These are phyloP conservation scores for Plasmodiophora brassicae DNA, from an alignment of 208 protist genomes.

Conservation along the genomic window DNA sequence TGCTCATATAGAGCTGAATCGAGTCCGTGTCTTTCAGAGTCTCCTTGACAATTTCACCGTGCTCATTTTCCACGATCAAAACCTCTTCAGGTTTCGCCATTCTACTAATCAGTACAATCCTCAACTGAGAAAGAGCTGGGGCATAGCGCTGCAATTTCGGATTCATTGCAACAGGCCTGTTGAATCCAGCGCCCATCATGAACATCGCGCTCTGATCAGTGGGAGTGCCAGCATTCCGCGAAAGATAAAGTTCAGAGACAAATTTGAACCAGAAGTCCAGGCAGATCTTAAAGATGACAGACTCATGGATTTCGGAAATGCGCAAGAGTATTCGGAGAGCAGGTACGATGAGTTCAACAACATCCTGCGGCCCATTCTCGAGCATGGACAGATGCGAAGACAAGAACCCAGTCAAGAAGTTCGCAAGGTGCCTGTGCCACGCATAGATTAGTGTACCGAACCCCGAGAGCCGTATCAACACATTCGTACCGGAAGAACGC, in stretches of 20 bases:
- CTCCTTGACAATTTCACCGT: conserved; percentile 92
- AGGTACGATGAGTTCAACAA: conserved; percentile 53
- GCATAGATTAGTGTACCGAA: neutral
- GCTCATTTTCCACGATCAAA: conserved; percentile 94
- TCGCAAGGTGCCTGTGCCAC: conserved; percentile 58
- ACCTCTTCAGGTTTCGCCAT: conserved; percentile 99
- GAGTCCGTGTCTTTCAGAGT: conserved; percentile 89
- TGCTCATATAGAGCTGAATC: conserved; percentile 92
- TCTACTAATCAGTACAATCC: conserved; percentile 83
- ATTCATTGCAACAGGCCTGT: neutral
- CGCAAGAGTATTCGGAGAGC: neutral
- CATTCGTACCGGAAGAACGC: neutral
- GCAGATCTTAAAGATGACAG: conserved; percentile 97
- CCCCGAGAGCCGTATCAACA: neutral
- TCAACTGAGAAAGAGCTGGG: conserved; percentile 75
- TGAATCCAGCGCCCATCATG: neutral
- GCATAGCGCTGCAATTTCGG: conserved; percentile 54
- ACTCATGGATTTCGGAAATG: conserved; percentile 39
- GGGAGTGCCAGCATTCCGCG: neutral
- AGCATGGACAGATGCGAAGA: conserved; percentile 75
- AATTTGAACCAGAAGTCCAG: conserved; percentile 94
- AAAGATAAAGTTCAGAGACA: neutral
- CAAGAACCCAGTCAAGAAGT: conserved; percentile 88
- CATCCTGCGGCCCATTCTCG: conserved; percentile 65
- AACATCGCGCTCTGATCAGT: neutral